Conservation (phyloP, 2,329 filamentous ascomycete genomes). For the Cryphonectria parasitica region DNA sequence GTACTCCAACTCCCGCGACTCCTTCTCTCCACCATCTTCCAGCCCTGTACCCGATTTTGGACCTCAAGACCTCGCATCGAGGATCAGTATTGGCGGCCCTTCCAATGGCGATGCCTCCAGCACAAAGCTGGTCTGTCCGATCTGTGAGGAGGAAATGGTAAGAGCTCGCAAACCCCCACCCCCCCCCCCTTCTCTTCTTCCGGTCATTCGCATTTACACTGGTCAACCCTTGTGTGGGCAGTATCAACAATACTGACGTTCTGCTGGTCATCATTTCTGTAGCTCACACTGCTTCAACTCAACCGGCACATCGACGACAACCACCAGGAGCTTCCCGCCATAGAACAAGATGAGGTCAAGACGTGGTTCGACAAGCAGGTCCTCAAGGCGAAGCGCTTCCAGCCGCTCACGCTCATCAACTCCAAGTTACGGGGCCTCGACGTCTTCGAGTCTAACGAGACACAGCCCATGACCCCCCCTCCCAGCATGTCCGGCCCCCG, state of each 20-base stretch:
- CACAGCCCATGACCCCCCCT: slow-evolving; percentile 45
- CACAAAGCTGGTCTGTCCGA: slow-evolving; percentile 85
- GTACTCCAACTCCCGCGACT: slow-evolving; percentile 62
- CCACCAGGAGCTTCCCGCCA: slow-evolving; percentile 85
- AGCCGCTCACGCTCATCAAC: slow-evolving; percentile 87
- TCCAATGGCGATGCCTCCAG: slow-evolving; percentile 61
- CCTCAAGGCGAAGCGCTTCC: slow-evolving; percentile 89
- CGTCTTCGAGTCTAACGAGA: slow-evolving; percentile 91
- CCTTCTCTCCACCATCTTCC: slow-evolving; percentile 60
- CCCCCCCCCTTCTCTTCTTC: too few species aligned
- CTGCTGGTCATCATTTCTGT: slow-evolving; percentile 31
- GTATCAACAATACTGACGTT: neutral
- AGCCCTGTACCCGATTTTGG: slow-evolving; percentile 66
- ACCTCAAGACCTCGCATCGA: slow-evolving; percentile 77
- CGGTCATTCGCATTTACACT: neutral
- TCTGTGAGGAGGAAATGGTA: slow-evolving; percentile 98
- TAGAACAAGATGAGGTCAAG: slow-evolving; percentile 92
- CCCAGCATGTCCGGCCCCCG: slow-evolving; percentile 44
- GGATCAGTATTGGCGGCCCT: slow-evolving; percentile 69
- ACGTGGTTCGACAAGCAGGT: slow-evolving; percentile 97
- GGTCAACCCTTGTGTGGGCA: neutral
- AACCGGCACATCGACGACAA: slow-evolving; percentile 85
- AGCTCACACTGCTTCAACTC: slow-evolving; percentile 90
- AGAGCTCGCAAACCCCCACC: neutral
- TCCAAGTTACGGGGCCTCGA: slow-evolving; percentile 92